A percentile compares a stretch with the other conserved stretches of the same genome.
phyloP scores from a whole-genome alignment of 2,329 filamentous ascomycete genomes.

The Cryphonectria naterciae region DNA sequence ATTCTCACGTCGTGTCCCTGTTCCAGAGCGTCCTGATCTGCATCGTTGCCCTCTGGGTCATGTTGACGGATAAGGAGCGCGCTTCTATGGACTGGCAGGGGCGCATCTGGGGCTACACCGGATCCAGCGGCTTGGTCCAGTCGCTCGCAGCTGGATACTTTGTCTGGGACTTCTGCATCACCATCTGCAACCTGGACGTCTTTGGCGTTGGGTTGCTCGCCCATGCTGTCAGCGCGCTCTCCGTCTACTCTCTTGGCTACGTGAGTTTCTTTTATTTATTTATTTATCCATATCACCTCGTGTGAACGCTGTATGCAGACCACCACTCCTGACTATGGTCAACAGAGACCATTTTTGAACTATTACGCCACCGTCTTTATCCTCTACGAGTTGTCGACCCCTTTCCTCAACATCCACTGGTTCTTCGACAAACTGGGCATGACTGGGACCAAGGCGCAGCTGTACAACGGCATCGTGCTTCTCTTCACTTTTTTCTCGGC shows the following conservation, averaged over 20 bases:
- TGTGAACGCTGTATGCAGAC: background rate
- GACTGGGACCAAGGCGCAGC: slow-evolving; percentile 74
- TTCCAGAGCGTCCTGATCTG: slow-evolving; percentile 77
- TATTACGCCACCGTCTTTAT: slow-evolving; percentile 82
- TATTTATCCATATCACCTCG: background rate
- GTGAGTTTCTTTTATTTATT: slow-evolving; percentile 54
- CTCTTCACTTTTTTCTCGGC: slow-evolving; percentile 76
- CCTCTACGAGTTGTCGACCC: slow-evolving; percentile 83
- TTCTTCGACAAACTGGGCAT: slow-evolving; percentile 86
- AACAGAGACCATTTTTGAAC: slow-evolving; percentile 79
- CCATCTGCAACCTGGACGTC: slow-evolving; percentile 67
- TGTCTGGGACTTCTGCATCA: slow-evolving; percentile 78
- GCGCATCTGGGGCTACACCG: slow-evolving; percentile 78
- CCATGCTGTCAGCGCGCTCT: slow-evolving; percentile 74
- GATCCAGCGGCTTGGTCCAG: slow-evolving; percentile 72
- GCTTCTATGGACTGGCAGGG: slow-evolving; percentile 67
- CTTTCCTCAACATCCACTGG: slow-evolving; percentile 89
- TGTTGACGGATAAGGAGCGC: slow-evolving; percentile 70
- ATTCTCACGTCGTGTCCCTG: slow-evolving; percentile 84
- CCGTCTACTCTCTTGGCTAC: slow-evolving; percentile 78
- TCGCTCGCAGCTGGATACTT: slow-evolving; percentile 82
- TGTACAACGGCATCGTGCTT: slow-evolving; percentile 76
- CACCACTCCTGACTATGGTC: slow-evolving; percentile 10
- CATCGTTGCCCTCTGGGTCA: slow-evolving; percentile 72
- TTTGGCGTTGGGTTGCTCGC: slow-evolving; percentile 79